A percentile compares a stretch with the other conserved stretches of the same genome.
These are phyloP conservation scores for Sclerotinia spermophila DNA, from an alignment of 2,329 filamentous ascomycete species.

Conservation along the genomic window DNA sequence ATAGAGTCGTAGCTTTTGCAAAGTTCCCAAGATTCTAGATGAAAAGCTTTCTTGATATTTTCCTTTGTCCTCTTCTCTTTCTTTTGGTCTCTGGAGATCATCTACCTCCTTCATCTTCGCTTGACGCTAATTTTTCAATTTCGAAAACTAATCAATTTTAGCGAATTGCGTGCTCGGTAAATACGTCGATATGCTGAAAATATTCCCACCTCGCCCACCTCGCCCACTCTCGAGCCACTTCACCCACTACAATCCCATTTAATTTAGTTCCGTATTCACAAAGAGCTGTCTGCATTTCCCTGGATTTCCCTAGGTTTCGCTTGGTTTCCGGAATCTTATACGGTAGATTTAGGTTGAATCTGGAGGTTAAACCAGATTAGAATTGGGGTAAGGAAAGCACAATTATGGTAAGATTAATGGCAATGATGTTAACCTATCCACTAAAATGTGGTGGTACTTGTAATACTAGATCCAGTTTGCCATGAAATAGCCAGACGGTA, in stretches of 20 bases:
- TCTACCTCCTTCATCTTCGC: neutral
- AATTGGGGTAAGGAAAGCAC: neutral
- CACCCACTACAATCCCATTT: neutral
- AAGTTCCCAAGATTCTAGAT: neutral
- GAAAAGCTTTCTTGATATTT: neutral
- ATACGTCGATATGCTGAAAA: conserved; percentile 1
- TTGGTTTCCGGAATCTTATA: neutral
- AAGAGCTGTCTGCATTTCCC: neutral
- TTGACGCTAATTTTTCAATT: neutral
- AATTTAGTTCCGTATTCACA: neutral
- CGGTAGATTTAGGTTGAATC: neutral
- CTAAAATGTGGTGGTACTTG: neutral
- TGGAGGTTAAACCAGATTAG: neutral
- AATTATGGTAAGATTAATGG: neutral
- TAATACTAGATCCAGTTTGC: neutral
- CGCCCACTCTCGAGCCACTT: neutral
- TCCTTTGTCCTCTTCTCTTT: conserved; percentile 10
- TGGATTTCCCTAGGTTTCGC: neutral
- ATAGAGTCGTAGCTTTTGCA: neutral
- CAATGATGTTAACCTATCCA: neutral
- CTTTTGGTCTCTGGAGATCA: neutral
- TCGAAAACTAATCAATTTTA: neutral
- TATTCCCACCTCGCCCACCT: neutral
- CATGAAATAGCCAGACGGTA: neutral
- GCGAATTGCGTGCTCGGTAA: conserved; percentile 12